phyloP scores from a whole-genome alignment of 331 rosid species.

The Erythrophleum ivorense region DNA sequence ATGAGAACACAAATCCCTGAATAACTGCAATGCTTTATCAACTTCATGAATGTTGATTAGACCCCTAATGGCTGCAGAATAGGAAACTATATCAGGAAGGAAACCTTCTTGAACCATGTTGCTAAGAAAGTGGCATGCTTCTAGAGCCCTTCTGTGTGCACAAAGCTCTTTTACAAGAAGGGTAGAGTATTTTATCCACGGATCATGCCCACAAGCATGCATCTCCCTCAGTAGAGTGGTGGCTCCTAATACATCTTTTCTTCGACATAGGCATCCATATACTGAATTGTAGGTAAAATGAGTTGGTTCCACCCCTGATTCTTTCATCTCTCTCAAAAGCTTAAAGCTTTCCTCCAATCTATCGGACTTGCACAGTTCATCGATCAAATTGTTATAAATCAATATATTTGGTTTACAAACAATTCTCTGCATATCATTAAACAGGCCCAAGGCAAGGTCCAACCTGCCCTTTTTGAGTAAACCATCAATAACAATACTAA shows the following conservation, averaged over 20 bases:
- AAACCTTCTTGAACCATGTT: constrained; percentile 71
- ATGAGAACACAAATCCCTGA: constrained; percentile 56
- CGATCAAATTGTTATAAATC: constrained; percentile 70
- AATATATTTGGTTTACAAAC: constrained; percentile 52
- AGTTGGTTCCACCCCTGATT: constrained; percentile 67
- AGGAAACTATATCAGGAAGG: constrained; percentile 72
- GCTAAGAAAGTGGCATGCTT: constrained; percentile 76
- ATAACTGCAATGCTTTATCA: constrained; percentile 66
- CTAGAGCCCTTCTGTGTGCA: constrained; percentile 53
- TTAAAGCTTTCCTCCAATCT: constrained; percentile 74
- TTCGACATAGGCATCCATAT: constrained; percentile 75
- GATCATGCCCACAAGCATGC: constrained; percentile 66
- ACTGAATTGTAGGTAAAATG: constrained; percentile 78
- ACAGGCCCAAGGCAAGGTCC: constrained; percentile 64
- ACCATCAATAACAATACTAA: constrained; percentile 68
- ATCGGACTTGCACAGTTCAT: constrained; percentile 62
- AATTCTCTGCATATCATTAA: constrained; percentile 58
- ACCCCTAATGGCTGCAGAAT: constrained; percentile 75
- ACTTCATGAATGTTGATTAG: constrained; percentile 64
- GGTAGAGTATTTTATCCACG: constrained; percentile 79
- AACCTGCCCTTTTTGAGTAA: constrained; percentile 56
- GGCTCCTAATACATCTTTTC: constrained; percentile 68
- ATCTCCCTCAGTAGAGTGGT: constrained; percentile 63
- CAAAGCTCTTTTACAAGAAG: constrained; percentile 75
- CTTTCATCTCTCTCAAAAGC: constrained; percentile 74